Conservation (phyloP, 257 asterid species). For the Knoxia roxburghii region DNA sequence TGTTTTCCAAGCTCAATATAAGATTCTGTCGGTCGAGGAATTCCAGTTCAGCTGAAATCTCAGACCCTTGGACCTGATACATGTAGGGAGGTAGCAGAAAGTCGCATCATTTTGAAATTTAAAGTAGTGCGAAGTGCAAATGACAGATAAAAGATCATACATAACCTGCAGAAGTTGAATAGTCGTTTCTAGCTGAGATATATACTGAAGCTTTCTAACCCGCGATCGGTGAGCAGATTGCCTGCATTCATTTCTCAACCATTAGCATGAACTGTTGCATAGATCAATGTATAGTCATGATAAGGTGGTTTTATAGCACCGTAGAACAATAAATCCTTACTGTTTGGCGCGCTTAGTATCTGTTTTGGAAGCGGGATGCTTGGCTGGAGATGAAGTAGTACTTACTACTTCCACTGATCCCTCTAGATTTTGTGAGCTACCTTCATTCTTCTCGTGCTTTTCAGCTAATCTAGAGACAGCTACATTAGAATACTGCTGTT, state of each 20-base stretch:
- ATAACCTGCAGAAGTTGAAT: conserved; percentile 59
- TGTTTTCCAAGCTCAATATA: conserved; percentile 72
- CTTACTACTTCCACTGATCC: conserved; percentile 35
- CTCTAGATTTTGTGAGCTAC: conserved; percentile 28
- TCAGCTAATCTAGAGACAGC: conserved; percentile 21
- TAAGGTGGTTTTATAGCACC: not conserved
- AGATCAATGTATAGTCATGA: too few relatives aligned
- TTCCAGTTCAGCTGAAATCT: conserved; percentile 63
- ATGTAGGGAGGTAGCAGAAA: not conserved
- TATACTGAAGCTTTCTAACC: conserved; percentile 82
- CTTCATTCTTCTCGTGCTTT: conserved; percentile 33
- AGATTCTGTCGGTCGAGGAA: conserved; percentile 81
- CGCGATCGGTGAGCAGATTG: conserved; percentile 80
- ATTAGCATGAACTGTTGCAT: not conserved
- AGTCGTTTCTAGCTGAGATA: conserved; percentile 80
- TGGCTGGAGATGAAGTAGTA: conserved; percentile 32
- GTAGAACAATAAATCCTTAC: conserved; percentile 30
- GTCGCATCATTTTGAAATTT: not conserved
- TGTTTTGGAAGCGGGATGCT: conserved; percentile 42
- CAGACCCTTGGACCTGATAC: conserved; percentile 59
- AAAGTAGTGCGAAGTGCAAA: not conserved
- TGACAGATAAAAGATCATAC: not conserved
- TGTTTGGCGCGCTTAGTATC: conserved; percentile 70
- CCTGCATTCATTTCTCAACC: conserved; percentile 30
- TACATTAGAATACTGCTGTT: conserved; percentile 35